A percentile compares a stretch with the other conserved stretches of the same genome.
phyloP scores from a whole-genome alignment of 2,329 filamentous ascomycete species.

The Xylariaceae sp. region DNA sequence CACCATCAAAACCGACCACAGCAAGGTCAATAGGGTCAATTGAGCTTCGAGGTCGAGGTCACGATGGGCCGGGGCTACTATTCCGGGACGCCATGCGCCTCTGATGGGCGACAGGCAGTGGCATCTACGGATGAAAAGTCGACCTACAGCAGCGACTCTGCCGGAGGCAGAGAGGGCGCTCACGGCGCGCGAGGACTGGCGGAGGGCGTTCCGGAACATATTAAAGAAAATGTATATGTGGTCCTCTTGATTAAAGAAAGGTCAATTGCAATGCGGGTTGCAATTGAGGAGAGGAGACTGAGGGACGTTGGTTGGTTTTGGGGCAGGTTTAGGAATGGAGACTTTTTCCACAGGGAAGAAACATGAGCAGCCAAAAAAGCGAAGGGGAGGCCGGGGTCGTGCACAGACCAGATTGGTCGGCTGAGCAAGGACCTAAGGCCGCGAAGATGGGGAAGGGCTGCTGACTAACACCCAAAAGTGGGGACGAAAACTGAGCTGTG shows the following conservation, averaged over 20 bases:
- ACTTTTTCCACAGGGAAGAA: constrained; percentile 28
- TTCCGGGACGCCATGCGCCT: constrained; percentile 32
- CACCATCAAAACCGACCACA: constrained; percentile 18
- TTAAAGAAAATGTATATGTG: constrained; percentile 47
- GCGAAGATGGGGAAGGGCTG: background rate
- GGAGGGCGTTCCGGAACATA: constrained; percentile 98
- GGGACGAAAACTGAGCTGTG: background rate
- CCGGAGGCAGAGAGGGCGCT: constrained; percentile 87
- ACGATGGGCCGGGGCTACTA: constrained; percentile 33
- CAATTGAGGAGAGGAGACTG: constrained; percentile 58
- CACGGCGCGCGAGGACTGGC: constrained; percentile 92
- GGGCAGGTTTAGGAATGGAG: constrained; percentile 27
- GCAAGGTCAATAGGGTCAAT: constrained; percentile 35
- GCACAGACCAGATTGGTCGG: constrained; percentile 19
- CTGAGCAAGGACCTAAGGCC: background rate
- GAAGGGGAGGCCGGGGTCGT: constrained; percentile 18
- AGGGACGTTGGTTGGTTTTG: constrained; percentile 36
- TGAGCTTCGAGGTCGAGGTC: constrained; percentile 31
- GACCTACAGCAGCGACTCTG: constrained; percentile 92
- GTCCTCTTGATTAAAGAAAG: constrained; percentile 45
- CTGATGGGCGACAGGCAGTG: constrained; percentile 41
- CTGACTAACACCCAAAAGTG: background rate
- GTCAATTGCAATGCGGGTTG: constrained; percentile 64
- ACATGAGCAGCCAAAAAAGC: constrained; percentile 19
- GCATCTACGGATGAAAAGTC: constrained; percentile 34